phyloP scores from a whole-genome alignment of 2,329 filamentous ascomycete species.

The Cladosporium austrohemisphaericum region DNA sequence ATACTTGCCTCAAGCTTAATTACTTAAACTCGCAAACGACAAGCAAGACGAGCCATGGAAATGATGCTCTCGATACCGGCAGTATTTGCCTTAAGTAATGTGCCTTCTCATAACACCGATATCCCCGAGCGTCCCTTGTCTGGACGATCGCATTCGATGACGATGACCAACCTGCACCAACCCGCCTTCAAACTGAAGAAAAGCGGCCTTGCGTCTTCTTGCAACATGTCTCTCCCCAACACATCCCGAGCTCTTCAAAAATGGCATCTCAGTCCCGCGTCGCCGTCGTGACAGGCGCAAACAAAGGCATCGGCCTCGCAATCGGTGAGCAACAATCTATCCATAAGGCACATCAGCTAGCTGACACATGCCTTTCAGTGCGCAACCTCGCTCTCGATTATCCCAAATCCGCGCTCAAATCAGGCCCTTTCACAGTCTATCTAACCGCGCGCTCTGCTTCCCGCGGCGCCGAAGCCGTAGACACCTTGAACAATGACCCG shows the following conservation, averaged over 20 bases:
- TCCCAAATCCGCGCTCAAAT: conserved; percentile 46
- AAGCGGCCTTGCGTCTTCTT: background rate
- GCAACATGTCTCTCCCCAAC: background rate
- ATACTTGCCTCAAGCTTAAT: too few relatives aligned
- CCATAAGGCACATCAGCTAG: background rate
- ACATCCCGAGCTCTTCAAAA: background rate
- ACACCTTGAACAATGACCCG: conserved; percentile 41
- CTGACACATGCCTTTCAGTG: conserved; percentile 30
- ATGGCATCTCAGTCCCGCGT: conserved; percentile 36
- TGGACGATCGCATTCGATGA: background rate
- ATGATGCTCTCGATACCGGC: too few relatives aligned
- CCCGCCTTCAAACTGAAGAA: too few relatives aligned
- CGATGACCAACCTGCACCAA: too few relatives aligned
- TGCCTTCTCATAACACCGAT: too few relatives aligned
- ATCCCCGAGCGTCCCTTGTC: background rate
- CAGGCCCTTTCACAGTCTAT: conserved; percentile 50
- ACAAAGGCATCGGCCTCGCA: conserved; percentile 51
- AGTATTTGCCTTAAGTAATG: too few relatives aligned
- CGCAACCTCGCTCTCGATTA: conserved; percentile 54
- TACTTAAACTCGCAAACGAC: too few relatives aligned
- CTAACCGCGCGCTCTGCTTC: conserved; percentile 49
- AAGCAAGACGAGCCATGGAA: too few relatives aligned
- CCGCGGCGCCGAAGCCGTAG: conserved; percentile 47
- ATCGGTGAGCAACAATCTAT: conserved; percentile 35
- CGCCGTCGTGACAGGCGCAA: conserved; percentile 54